Evolutionary conservation across 352 stramenopile genomes (phyloP), one percentile per base, ranked within the genome.

Genomic region (Globisporangium orthogonon): DNA sequence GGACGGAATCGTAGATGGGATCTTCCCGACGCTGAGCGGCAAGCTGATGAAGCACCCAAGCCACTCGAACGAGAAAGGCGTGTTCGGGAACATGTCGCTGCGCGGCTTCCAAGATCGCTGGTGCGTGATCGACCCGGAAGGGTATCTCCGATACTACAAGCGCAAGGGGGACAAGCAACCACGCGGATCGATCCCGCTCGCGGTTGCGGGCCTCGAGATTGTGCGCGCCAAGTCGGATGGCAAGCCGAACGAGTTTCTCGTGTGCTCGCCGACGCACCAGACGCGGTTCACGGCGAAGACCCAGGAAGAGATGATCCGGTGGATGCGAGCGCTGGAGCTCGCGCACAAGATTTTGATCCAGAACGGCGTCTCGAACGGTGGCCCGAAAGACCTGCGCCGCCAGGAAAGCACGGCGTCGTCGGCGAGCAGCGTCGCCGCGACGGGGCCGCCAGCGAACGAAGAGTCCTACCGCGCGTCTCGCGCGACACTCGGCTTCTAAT

Each of bases 1-100:
- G 44, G 56, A 67, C 18, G 61, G 56, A 15, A 61, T 54, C 28
- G n/a, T 30, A 18, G 56, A 67, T 15, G 61, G 56, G n/a, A 61
- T 54, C 28, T 58, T 87, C 60, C 82, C 79, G 23, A 60, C 52
- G 3, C 73, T 80, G 52, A 74, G 65, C 41, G 83, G 83, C 2
- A 62, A 77, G 41, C 60, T 93, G 45, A 80, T 83, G 55, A 93
- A 93, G 52, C 79, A 91, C 52, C 75, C 83, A 4, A 89, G 74
- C 39, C 75, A 89, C 52, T 89, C 77, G 40, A 91, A 93, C 45
- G 83, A 93, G 60, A 86, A 78, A 57, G 70, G 83, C 0, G 49
- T 88, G 41, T 88, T 93, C 31, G 78, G 77, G 17, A 90, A 90
- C 56, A 89, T 93, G 75, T 87, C 76, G 28, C 50, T 93, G 11